Evolutionary conservation across 2,329 filamentous ascomycete species (phyloP), one percentile per base, ranked within the genome.

Genomic region (Endothia cerciana): DNA sequence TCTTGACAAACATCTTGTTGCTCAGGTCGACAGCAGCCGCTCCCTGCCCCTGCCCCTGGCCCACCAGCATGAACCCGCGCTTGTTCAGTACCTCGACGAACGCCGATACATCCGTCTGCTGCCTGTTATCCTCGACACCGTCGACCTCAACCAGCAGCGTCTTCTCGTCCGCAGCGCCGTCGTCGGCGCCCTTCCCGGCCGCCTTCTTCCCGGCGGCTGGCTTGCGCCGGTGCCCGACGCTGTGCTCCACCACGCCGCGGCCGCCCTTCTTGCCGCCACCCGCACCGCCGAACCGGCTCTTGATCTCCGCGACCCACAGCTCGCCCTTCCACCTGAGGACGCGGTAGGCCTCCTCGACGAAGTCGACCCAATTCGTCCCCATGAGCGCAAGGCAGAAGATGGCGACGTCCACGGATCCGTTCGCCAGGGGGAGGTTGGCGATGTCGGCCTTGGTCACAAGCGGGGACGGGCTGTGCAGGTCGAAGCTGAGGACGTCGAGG

Each of bases 1-100:
- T 94, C 80, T 91, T 92, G 71, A 98, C 94, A 81, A 99, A 99
- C 95, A 99, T 99, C 80, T 91, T 96, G 80, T 99, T 99, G 64
- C 85, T 87, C 73, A 96, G 81, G 79, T 99, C 93, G 11, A 97
- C 84, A 0, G 89, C 87, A 57, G 77, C 74, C 30, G 77, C 77
- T 69, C 81, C 85, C 71, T 85, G 86, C 10, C 87, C 87, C 72
- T 91, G 90, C 38, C 81, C 85, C 72, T 85, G 87, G 8, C 87
- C 87, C 72, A 91, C 90, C 38, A 97, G 83, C n/a, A 94, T 83
- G 73, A 99, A 97, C 0, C 95, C 95, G 25, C 94, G 85, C 71
- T 89, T 88, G 60, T 85, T 82, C 69, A 98, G 85, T 0, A 94
- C 93, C 61, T 94, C 90, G 7, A 98, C 87, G 74, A 99, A 99